Percentiles rank a stretch among this genome's conserved stretches.
Evolutionary conservation across 1,284 basidiomycete genomes (phyloP).

Genomic region (Heterobasidion occidentale): DNA sequence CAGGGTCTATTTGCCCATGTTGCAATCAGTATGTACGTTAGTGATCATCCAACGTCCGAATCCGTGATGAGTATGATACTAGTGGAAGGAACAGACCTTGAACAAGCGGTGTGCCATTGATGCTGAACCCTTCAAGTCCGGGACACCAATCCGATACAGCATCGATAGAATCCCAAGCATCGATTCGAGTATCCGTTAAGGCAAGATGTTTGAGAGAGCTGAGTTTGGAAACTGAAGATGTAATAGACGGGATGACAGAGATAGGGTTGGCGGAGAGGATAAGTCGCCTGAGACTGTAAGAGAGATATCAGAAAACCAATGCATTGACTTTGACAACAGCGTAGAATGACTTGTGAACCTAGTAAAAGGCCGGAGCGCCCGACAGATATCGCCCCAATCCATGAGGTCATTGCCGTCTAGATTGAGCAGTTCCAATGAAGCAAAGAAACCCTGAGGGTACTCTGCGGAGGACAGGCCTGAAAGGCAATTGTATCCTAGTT

Average conservation of each 20-base stretch:
- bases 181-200: constrained; percentile 57
- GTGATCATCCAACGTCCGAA: neutral
- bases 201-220: constrained; percentile 41
- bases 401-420: constrained; percentile 65
- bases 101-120: constrained; percentile 56
- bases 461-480: constrained; percentile 23
- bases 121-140: constrained; percentile 45
- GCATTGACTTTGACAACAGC: constrained; percentile 8
- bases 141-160: constrained; percentile 62
- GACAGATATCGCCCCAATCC: constrained; percentile 50
- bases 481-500: constrained; percentile 75
- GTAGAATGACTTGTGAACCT: constrained; percentile 31
- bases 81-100: constrained; percentile 28
- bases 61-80: neutral
- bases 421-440: constrained; percentile 39
- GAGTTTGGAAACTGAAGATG: constrained; percentile 3
- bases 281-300: constrained; percentile 50
- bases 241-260: constrained; percentile 34
- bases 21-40: neutral
- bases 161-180: constrained; percentile 65
- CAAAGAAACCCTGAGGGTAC: neutral
- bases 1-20: constrained; percentile 23
- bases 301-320: constrained; percentile 5
- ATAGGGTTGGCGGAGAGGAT: constrained; percentile 59
- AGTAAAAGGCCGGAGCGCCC: constrained; percentile 38